These are phyloP conservation scores for Moesziomyces sp. DNA, from an alignment of 1,284 basidiomycete genomes.

Conservation along the genomic window DNA sequence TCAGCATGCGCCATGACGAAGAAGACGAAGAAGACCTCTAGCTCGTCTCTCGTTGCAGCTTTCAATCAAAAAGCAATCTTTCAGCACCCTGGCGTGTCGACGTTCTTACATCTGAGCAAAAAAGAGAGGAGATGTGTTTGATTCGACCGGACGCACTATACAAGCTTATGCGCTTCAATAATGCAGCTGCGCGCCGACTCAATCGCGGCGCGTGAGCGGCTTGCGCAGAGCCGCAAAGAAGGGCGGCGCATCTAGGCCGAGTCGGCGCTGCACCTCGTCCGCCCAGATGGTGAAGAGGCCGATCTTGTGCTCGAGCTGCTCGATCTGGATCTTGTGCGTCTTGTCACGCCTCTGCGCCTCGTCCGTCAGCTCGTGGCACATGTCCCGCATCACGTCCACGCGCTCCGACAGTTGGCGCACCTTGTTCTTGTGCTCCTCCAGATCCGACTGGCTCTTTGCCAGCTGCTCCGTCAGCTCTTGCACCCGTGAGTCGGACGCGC, in stretches of 20 bases:
- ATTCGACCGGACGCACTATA: no score
- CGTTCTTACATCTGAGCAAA: no score
- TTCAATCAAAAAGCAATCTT: neutral
- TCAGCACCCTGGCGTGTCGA: no score
- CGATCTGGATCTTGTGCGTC: constrained; percentile 31
- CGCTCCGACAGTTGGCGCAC: constrained; percentile 27
- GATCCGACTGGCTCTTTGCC: constrained; percentile 19
- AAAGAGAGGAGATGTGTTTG: constrained; percentile 6
- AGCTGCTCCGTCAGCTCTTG: constrained; percentile 12
- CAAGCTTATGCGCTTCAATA: neutral
- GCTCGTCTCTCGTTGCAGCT: neutral
- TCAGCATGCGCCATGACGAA: constrained; percentile 53
- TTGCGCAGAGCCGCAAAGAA: constrained; percentile 44
- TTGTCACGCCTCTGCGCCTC: constrained; percentile 34
- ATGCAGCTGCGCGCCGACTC: neutral
- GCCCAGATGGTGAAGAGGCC: constrained; percentile 44
- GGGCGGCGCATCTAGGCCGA: constrained; percentile 34
- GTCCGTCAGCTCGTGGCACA: constrained; percentile 39
- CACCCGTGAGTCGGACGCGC: neutral
- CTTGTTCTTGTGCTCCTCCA: constrained; percentile 10
- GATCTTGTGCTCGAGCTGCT: constrained; percentile 42
- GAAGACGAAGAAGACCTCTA: constrained; percentile 42
- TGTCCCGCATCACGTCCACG: constrained; percentile 30
- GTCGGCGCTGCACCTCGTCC: constrained; percentile 38
- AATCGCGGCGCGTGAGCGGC: constrained; percentile 29